Conservation (phyloP, 768 basidiomycete genomes). For the Hygrophorus pudorinus region DNA sequence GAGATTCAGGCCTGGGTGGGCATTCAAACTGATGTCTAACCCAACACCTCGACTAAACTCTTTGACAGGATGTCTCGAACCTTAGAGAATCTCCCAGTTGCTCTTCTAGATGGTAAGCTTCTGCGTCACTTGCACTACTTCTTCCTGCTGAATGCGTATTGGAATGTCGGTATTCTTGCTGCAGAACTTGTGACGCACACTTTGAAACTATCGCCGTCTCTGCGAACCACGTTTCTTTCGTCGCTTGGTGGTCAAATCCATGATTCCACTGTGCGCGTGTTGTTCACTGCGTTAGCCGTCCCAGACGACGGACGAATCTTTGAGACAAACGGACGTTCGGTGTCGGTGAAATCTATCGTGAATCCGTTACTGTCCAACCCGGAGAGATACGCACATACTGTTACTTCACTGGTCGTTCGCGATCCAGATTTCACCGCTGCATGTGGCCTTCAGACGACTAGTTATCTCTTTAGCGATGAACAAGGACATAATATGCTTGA, state of each 20-base stretch:
- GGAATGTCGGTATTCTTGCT: no score
- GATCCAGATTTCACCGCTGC: conserved; percentile 4
- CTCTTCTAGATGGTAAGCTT: conserved; percentile 17
- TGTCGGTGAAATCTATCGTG: conserved; percentile 9
- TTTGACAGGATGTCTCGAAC: neutral
- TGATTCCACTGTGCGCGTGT: conserved; percentile 19
- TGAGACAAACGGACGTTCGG: conserved; percentile 3
- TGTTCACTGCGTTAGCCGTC: conserved; percentile 19
- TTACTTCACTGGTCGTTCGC: conserved; percentile 19
- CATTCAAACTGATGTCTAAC: no score
- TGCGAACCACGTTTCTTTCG: conserved; percentile 15
- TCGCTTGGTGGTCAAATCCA: conserved; percentile 21
- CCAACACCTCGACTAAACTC: no score
- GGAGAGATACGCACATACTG: conserved; percentile 19
- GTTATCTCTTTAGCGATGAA: neutral
- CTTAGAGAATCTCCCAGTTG: conserved; percentile 10
- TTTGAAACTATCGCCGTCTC: conserved; percentile 11
- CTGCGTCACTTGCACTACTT: neutral
- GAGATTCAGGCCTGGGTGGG: no score
- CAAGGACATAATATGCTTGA: neutral
- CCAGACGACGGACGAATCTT: conserved; percentile 21
- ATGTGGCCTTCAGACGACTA: neutral
- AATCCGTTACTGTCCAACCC: conserved; percentile 22
- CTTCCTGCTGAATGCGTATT: neutral
- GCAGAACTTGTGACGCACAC: conserved; percentile 7